phyloP scores from a whole-genome alignment of 768 basidiomycete species.

The Tubosaeta brunneosetosa region DNA sequence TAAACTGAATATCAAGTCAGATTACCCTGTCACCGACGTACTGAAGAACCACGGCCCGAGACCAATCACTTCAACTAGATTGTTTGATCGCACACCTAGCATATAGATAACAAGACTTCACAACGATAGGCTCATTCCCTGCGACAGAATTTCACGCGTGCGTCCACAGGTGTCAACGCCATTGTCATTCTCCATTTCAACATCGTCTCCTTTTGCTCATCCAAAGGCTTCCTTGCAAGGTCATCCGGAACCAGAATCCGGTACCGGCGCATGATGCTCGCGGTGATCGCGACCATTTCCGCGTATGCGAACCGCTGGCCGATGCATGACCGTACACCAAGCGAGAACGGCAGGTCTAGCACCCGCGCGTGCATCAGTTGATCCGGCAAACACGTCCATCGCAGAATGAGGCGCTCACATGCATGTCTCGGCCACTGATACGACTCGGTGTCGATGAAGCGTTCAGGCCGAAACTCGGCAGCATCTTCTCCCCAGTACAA shows the following conservation, averaged over 20 bases:
- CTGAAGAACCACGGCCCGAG: too few relatives aligned
- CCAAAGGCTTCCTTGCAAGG: conserved; percentile 24
- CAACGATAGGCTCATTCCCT: conserved; percentile 1
- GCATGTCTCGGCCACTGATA: conserved; percentile 52
- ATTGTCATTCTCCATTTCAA: conserved; percentile 36
- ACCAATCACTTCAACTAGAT: too few relatives aligned
- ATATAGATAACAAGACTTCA: neutral
- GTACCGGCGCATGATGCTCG: conserved; percentile 40
- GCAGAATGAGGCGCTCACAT: conserved; percentile 28
- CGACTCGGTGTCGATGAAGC: conserved; percentile 45
- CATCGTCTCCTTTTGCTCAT: conserved; percentile 32
- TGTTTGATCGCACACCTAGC: too few relatives aligned
- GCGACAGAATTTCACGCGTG: conserved; percentile 21
- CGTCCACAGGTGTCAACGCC: conserved; percentile 32
- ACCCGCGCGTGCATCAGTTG: neutral
- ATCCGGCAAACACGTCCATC: neutral
- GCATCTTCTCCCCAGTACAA: conserved; percentile 47
- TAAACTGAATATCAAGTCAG: neutral
- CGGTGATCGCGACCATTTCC: conserved; percentile 40
- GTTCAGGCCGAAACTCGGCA: conserved; percentile 43
- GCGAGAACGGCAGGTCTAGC: conserved; percentile 43
- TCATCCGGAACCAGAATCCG: conserved; percentile 38
- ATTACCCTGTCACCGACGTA: neutral
- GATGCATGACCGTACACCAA: conserved; percentile 43
- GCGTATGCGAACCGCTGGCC: conserved; percentile 46